Evolutionary conservation across 495 filamentous ascomycete species (phyloP).

Genomic region (Apodospora peruviana): DNA sequence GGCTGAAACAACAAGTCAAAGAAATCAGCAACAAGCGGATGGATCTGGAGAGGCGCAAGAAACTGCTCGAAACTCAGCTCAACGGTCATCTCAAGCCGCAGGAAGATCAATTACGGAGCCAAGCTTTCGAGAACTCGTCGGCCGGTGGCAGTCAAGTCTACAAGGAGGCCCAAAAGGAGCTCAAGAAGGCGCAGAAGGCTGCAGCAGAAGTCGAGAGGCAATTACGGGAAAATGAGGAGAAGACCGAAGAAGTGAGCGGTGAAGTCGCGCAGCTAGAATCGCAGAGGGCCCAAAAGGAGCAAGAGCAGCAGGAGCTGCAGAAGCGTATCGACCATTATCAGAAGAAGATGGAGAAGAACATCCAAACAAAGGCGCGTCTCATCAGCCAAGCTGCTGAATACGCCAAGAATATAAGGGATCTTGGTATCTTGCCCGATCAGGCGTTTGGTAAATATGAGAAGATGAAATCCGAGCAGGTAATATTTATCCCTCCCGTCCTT

Average conservation of each 20-base stretch:
- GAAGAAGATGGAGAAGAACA: conserved; percentile 86
- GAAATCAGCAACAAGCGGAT: conserved; percentile 67
- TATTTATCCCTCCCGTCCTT: conserved; percentile 9
- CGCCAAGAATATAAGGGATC: conserved; percentile 79
- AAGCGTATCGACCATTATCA: conserved; percentile 80
- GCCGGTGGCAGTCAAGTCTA: conserved; percentile 59
- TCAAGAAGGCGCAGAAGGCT: conserved; percentile 65
- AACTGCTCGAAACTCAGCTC: conserved; percentile 72
- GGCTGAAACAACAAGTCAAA: conserved; percentile 66
- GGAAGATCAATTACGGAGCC: conserved; percentile 78
- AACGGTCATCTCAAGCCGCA: conserved; percentile 77
- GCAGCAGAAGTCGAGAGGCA: conserved; percentile 58
- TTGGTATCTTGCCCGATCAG: conserved; percentile 90
- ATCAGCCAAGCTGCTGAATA: conserved; percentile 72
- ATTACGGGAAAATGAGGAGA: conserved; percentile 63
- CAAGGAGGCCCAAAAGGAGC: conserved; percentile 74
- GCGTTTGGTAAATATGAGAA: conserved; percentile 88
- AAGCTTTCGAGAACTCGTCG: conserved; percentile 63
- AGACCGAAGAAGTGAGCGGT: conserved; percentile 59
- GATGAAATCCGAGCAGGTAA: conserved; percentile 65
- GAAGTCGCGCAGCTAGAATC: conserved; percentile 57
- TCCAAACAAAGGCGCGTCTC: conserved; percentile 76
- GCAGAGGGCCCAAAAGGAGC: conserved; percentile 59
- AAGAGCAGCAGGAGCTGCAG: conserved; percentile 67
- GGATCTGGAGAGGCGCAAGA: conserved; percentile 76